These are phyloP conservation scores for Breynia disticha DNA, from an alignment of 441 rosid genomes.

Conservation along the genomic window DNA sequence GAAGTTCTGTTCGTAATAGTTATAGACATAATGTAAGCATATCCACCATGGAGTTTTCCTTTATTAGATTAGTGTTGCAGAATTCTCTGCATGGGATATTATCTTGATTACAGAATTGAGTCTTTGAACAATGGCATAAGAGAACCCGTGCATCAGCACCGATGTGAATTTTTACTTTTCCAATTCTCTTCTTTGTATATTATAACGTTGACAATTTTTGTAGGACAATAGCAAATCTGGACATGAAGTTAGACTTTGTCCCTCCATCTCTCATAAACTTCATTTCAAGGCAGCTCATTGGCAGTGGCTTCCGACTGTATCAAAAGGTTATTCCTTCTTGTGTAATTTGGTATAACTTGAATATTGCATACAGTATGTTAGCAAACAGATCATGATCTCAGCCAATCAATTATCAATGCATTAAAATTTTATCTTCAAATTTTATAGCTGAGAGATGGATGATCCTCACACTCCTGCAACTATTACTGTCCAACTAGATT, in stretches of 20 bases:
- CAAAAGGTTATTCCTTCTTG: slow-evolving; percentile 48
- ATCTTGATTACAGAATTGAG: too few species aligned
- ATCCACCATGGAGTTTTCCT: too few species aligned
- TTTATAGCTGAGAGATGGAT: too few species aligned
- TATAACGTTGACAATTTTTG: slow-evolving; percentile 17
- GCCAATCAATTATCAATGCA: not conserved
- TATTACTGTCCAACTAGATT: slow-evolving; percentile 4
- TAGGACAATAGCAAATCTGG: slow-evolving; percentile 71
- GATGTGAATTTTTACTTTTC: slow-evolving; percentile 1
- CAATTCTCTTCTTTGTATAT: slow-evolving; percentile 5
- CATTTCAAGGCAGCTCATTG: slow-evolving; percentile 78
- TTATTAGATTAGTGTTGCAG: too few species aligned
- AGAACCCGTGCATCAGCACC: not conserved
- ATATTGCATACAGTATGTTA: not conserved
- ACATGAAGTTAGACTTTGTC: slow-evolving; percentile 77
- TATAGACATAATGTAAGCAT: too few species aligned
- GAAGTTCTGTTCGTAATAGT: too few species aligned
- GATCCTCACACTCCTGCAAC: not conserved
- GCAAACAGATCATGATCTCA: not conserved
- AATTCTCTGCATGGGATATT: too few species aligned
- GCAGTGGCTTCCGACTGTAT: slow-evolving; percentile 76
- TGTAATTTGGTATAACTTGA: slow-evolving; percentile 1
- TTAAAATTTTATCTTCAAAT: too few species aligned
- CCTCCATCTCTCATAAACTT: slow-evolving; percentile 87
- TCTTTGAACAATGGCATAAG: too few species aligned